A percentile compares a stretch with the other conserved stretches of the same genome.
Evolutionary conservation across 2,329 filamentous ascomycete genomes (phyloP).

Genomic region (Boeremia lycopersici): DNA sequence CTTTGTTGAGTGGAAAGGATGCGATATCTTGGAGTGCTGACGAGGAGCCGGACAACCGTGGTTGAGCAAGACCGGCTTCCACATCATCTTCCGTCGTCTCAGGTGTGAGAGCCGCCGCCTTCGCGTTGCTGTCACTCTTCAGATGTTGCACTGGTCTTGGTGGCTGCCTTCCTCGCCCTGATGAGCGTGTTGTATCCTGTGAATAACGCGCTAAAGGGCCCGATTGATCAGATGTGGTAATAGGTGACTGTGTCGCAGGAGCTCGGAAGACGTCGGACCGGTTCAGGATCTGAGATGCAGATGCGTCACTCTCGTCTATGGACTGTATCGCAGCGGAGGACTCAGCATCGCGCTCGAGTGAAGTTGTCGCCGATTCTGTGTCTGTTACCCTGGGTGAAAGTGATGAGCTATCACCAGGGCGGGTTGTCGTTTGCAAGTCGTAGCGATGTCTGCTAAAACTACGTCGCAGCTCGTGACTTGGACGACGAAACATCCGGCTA

Average conservation of each 20-base stretch:
- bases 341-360: conserved; percentile 73
- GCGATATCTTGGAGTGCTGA: conserved; percentile 67
- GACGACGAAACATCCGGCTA: conserved; percentile 60
- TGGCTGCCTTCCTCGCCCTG: conserved; percentile 25
- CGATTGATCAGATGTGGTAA: conserved; percentile 29
- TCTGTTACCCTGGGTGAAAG: conserved; percentile 61
- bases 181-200: conserved; percentile 48
- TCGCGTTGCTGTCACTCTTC: conserved; percentile 20
- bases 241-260: conserved; percentile 63
- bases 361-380: conserved; percentile 77
- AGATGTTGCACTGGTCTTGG: conserved; percentile 18
- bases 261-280: conserved; percentile 88
- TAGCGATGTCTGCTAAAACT: conserved; percentile 68
- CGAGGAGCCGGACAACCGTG: conserved; percentile 51
- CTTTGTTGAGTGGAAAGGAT: conserved; percentile 80
- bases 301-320: conserved; percentile 72
- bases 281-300: conserved; percentile 87
- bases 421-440: conserved; percentile 59
- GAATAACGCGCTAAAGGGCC: conserved; percentile 37
- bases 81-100: conserved; percentile 25
- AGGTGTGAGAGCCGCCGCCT: neutral
- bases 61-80: conserved; percentile 29
- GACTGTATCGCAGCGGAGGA: conserved; percentile 70
- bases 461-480: conserved; percentile 52
- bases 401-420: conserved; percentile 56